Evolutionary conservation across 2,329 filamentous ascomycete genomes (phyloP), one percentile per base, ranked within the genome.

Genomic region (Phyllosticta paracitricarpa): DNA sequence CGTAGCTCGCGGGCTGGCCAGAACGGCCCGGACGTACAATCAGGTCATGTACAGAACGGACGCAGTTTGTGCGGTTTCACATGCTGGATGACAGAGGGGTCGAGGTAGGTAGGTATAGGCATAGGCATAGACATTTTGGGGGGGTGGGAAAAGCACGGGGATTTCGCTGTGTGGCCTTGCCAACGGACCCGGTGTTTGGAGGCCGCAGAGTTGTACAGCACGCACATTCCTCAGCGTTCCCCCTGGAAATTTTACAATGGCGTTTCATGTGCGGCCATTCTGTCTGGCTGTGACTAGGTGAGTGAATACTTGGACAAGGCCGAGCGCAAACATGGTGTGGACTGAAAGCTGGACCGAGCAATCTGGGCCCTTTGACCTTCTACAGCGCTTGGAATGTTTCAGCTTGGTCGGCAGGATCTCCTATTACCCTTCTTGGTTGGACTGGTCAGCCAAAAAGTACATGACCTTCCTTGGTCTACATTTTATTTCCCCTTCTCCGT

Each of bases 181-280:
- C 40, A 48, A 48, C 40, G 17, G 52, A 19, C 22, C 52, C 22
- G 28, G 26, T 54, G 51, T 61, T 61, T 61, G 51, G 51, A 52
- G 24, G 5, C 17, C 40, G 6, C 40, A n/a, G 14, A 48, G 59
- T 61, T 12, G 28, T 51, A 61, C 59, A 61, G 51, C 51, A 51
- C 55, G 51, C 25, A 57, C 59, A 61, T 61, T 61, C 59, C 59
- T 14, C 22, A 10, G 40, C 40, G 14, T 48, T 48, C 40, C 40
- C 40, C 40, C 40, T 48, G 12, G 40, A 48, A 48, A 48, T 48
- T 48, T 48, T 48, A 48, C 40, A 48, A 48, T 48, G 40, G 40
- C 40, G 40, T 48, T 48, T 48, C 40, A 48, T 48, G 40, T 48
- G 40, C 40, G 40, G 40, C 40, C 40, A 7, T 48, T 48, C 40